phyloP scores from a whole-genome alignment of 2,329 filamentous ascomycete genomes.

The Calonectria hawksworthii region DNA sequence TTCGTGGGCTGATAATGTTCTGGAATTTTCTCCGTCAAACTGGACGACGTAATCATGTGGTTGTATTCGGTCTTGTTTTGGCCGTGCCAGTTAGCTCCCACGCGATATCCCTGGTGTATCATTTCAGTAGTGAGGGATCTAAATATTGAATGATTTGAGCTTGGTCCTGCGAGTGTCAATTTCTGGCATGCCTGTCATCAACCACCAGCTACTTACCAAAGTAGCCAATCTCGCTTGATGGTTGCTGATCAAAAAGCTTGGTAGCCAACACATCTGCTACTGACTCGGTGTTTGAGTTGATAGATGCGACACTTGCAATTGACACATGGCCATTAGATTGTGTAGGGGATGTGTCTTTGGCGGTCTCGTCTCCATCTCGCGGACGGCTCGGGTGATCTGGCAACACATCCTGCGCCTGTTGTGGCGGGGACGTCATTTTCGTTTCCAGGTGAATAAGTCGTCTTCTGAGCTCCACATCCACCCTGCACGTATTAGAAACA shows the following conservation, averaged over 20 bases:
- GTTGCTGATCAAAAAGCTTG: slow-evolving; percentile 46
- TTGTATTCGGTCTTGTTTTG: background rate
- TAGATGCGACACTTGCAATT: background rate
- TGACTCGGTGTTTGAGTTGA: slow-evolving; percentile 35
- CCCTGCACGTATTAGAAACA: background rate
- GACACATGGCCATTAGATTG: background rate
- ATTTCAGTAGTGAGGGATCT: slow-evolving; percentile 46
- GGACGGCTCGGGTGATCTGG: background rate
- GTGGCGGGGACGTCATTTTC: background rate
- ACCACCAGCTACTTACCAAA: slow-evolving; percentile 35
- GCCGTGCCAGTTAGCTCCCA: background rate
- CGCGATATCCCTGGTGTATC: slow-evolving; percentile 43
- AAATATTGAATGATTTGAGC: slow-evolving; percentile 50
- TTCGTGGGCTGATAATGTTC: background rate
- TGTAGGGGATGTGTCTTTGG: background rate
- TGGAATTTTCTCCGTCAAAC: background rate
- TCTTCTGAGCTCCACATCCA: background rate
- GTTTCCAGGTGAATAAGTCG: slow-evolving; percentile 7
- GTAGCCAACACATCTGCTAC: slow-evolving; percentile 47
- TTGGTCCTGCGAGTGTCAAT: slow-evolving; percentile 39
- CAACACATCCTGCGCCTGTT: background rate
- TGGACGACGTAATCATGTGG: background rate
- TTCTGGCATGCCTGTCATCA: background rate
- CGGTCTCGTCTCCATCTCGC: background rate
- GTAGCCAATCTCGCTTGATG: slow-evolving; percentile 44